Conservation (phyloP, 129 eudicot genomes). For the Flaveria brownii region DNA sequence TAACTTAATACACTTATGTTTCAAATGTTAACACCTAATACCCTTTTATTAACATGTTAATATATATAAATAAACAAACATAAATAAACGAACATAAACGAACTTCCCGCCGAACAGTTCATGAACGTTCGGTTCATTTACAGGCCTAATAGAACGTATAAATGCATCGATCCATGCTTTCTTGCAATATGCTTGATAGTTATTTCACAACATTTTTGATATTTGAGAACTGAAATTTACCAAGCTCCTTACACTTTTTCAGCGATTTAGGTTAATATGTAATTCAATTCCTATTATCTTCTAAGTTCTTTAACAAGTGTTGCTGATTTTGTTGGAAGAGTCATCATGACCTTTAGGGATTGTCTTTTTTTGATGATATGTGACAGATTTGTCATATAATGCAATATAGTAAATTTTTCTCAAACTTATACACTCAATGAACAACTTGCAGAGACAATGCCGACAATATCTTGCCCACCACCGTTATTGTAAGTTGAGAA, state of each 20-base stretch:
- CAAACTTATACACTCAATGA: conserved; percentile 26
- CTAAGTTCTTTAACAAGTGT: background rate
- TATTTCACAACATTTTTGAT: background rate
- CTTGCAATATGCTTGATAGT: conserved; percentile 9
- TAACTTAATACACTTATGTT: no score
- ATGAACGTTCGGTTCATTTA: no score
- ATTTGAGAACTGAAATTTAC: conserved; percentile 12
- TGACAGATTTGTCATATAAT: background rate
- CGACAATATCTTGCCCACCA: conserved; percentile 47
- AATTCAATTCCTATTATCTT: conserved; percentile 15
- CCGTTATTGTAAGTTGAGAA: conserved; percentile 46
- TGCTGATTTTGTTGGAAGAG: conserved; percentile 1
- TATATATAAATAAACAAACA: no score
- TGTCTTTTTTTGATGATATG: background rate
- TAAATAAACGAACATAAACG: no score
- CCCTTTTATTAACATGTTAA: no score
- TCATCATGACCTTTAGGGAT: conserved; percentile 2
- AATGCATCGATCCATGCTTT: conserved; percentile 12
- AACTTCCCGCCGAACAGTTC: no score
- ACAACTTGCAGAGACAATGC: conserved; percentile 56
- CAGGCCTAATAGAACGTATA: conserved; percentile 9
- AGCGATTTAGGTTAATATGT: background rate
- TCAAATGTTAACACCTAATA: no score
- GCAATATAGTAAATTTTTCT: background rate
- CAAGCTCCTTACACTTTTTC: conserved; percentile 5